Conservation (phyloP, 768 basidiomycete genomes). For the Lentinula detonsa region DNA sequence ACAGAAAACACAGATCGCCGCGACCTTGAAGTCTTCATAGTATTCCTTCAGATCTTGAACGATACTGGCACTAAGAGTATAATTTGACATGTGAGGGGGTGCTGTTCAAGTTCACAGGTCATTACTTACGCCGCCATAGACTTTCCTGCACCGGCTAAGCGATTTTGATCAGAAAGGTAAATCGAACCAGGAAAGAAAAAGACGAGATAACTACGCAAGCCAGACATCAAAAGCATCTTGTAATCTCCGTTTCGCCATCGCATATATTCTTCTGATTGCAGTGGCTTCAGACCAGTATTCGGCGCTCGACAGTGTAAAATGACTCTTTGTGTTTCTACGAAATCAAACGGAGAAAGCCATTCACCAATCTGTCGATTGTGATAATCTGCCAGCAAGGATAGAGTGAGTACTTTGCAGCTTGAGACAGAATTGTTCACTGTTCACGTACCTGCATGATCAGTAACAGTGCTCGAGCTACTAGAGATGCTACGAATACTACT, state of each 20-base stretch:
- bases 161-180: neutral
- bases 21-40: neutral
- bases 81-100: neutral
- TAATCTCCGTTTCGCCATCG: neutral
- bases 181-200: neutral
- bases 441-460: neutral
- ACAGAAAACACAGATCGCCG: neutral
- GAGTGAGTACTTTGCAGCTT: neutral
- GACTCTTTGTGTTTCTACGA: neutral
- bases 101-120: neutral
- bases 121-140: neutral
- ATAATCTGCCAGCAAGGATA: neutral
- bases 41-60: neutral
- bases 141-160: neutral
- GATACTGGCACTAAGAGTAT: neutral
- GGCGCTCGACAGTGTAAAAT: neutral
- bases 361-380: neutral
- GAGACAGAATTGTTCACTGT: neutral
- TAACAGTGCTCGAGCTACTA: neutral
- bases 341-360: neutral
- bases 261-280: neutral
- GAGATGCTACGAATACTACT: neutral
- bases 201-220: neutral
- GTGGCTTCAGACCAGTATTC: neutral
- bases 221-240: neutral